Evolutionary conservation across 106 monocot species (phyloP), one percentile per base, ranked within the genome.

Genomic region (Phalaenopsis aphrodite): DNA sequence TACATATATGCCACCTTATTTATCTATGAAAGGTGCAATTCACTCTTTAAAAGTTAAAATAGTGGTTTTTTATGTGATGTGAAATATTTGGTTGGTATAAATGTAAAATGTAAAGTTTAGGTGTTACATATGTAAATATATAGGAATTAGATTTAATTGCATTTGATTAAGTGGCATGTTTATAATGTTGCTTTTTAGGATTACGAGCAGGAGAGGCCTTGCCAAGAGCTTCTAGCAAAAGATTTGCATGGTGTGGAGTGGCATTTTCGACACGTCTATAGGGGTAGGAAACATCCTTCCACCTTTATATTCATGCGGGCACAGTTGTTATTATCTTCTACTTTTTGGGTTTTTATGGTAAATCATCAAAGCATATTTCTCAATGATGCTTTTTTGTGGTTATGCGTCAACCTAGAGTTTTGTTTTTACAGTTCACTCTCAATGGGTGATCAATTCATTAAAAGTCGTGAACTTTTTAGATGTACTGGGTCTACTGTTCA

Each of bases 231-330:
- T 81, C 75, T 92, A 65, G 94, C 97, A 6, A 94, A 90, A 82
- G 97, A 98, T 87, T 84, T 98, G 83, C 97, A 98, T 88, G 97
- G 90, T 36, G 85, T 77, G 24, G 90, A 98, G 61, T 98, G 97
- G 96, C 85, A 83, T 61, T 96, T 96, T 85, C 87, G 88, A 3
- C 96, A 96, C 83, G 93, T n/a, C 58, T 42, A 73, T 56, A 56
- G 56, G 56, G 24, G 66, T 66, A 66, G 66, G 30, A 24, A 30
- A 21, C 19, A 24, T 66, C 10, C 66, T 24, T 21, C 30, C 24
- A 5, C 5, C 5, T 66, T 66, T 66, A 30, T 66, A 36, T 66
- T 66, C 5, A 24, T 24, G 9, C 24, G 23, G 66, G 10, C 21
- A 66, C 30, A 2, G 17, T 66, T 21, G 66, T 24, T 6, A 24